phyloP scores from a whole-genome alignment of 2,329 filamentous ascomycete species.

The Stenocarpella maydis region DNA sequence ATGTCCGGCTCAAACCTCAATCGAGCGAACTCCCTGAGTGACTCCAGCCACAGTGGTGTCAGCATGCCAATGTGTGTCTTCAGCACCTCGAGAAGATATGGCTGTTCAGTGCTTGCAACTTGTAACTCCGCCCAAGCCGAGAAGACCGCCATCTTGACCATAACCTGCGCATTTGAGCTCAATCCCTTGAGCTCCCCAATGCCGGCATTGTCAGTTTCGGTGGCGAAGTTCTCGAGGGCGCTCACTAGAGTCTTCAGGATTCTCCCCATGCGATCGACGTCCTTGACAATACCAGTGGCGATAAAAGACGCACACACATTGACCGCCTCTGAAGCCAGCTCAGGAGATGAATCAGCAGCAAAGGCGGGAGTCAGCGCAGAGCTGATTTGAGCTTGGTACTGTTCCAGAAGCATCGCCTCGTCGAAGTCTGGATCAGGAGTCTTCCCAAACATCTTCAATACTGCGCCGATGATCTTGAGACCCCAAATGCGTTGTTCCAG shows the following conservation, averaged over 20 bases:
- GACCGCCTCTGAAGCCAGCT: constrained; percentile 93
- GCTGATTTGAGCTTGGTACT: constrained; percentile 98
- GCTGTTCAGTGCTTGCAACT: constrained; percentile 91
- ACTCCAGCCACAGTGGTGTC: constrained; percentile 93
- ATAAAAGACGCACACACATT: constrained; percentile 99
- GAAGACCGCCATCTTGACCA: constrained; percentile 98
- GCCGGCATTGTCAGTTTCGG: constrained; percentile 79
- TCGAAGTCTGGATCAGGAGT: constrained; percentile 96
- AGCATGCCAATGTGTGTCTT: constrained; percentile 89
- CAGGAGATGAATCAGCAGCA: constrained; percentile 92
- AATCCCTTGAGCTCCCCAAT: constrained; percentile 94
- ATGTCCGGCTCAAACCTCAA: constrained; percentile 95
- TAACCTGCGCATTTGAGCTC: constrained; percentile 94
- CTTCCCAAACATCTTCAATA: constrained; percentile 95
- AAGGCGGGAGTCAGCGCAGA: constrained; percentile 97
- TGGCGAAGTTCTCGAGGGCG: constrained; percentile 90
- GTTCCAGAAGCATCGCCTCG: constrained; percentile 95
- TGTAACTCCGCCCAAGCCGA: constrained; percentile 97
- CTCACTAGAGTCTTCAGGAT: constrained; percentile 93
- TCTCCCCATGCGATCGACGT: constrained; percentile 97
- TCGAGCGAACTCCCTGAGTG: constrained; percentile 90
- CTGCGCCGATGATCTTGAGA: constrained; percentile 90
- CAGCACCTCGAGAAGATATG: constrained; percentile 86
- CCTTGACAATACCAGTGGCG: constrained; percentile 94
- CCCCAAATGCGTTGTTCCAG: constrained; percentile 90